A percentile compares a stretch with the other conserved stretches of the same genome.
phyloP scores from a whole-genome alignment of 495 filamentous ascomycete genomes.

The Tuber calosporum region DNA sequence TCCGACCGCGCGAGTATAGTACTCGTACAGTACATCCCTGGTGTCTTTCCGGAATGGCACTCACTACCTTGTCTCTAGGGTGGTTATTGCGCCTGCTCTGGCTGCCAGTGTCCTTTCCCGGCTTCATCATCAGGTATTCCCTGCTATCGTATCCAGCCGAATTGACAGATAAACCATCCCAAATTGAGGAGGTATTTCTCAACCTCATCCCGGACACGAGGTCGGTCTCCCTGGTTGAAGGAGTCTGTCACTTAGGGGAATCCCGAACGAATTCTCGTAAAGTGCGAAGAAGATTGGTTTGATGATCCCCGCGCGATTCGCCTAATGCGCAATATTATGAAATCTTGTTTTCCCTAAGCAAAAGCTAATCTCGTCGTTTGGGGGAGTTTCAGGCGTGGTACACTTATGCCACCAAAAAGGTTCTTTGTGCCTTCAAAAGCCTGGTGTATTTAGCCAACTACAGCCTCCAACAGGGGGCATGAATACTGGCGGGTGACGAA shows the following conservation, averaged over 20 bases:
- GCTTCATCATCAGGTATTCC: not conserved
- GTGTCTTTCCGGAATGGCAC: not conserved
- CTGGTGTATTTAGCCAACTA: too few relatives aligned
- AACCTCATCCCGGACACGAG: too few relatives aligned
- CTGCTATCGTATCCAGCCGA: not conserved
- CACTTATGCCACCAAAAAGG: not conserved
- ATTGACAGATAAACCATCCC: not conserved
- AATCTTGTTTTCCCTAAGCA: too few relatives aligned
- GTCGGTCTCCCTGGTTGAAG: too few relatives aligned
- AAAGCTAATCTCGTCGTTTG: not conserved
- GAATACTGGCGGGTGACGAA: too few relatives aligned
- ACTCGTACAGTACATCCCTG: not conserved
- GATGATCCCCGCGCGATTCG: too few relatives aligned
- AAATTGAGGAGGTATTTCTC: not conserved
- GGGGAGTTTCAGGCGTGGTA: not conserved
- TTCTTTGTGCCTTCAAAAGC: not conserved
- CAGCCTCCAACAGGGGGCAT: too few relatives aligned
- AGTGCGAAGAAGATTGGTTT: too few relatives aligned
- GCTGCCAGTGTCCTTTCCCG: not conserved
- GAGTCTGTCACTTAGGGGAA: too few relatives aligned
- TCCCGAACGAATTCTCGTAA: too few relatives aligned
- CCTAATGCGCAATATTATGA: too few relatives aligned
- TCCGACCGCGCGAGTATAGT: too few relatives aligned
- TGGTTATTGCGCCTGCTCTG: not conserved
- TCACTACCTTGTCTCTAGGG: not conserved